Evolutionary conservation across 768 basidiomycete species (phyloP), one percentile per base, ranked within the genome.

Genomic region (Dacryopinax primogenitus): DNA sequence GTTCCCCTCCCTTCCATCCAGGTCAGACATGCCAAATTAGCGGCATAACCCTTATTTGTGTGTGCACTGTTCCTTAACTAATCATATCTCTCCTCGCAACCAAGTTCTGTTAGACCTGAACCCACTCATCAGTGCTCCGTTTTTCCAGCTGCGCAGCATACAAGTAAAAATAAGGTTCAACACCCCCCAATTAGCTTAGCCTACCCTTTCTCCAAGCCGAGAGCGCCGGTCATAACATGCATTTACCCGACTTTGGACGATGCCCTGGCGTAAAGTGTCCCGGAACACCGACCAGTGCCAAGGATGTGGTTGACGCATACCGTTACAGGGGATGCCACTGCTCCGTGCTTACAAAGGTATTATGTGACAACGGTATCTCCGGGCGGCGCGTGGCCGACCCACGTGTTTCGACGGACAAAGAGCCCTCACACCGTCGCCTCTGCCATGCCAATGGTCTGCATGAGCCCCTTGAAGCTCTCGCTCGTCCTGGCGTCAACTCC

Each of bases 401-500:
- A 58, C 51, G 51, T 58, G 51, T 58, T 28, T 30, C 51, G 18
- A 30, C 26, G 11, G 11, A 58, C 51, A 58, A 58, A 58, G 51
- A 30, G 51, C 3, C 12, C 51, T 58, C 51, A 32, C 4, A 30
- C 51, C 13, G 15, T 58, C 51, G 23, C 51, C 51, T 58, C 51
- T 11, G 26, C 51, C 51, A 58, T 9, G 13, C 51, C 51, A 4
- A 58, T 58, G 11, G 51, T 58, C 51, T 30, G 51, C 51, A 58
- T 58, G 26, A 58, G 30, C 15, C 30, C 30, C 51, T 18, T 58
- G 30, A 58, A 58, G 23, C 18, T 58, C 26, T 58, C 51, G 51
- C 30, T 58, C 26, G 11, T 30, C 26, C 58, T 71, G 0, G 86
- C 74, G n/a, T 83, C 78, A 2, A 94, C 83, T 1, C 86, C 88